Conservation (phyloP, 2,329 filamentous ascomycete species). For the Aquanectria penicillioides region DNA sequence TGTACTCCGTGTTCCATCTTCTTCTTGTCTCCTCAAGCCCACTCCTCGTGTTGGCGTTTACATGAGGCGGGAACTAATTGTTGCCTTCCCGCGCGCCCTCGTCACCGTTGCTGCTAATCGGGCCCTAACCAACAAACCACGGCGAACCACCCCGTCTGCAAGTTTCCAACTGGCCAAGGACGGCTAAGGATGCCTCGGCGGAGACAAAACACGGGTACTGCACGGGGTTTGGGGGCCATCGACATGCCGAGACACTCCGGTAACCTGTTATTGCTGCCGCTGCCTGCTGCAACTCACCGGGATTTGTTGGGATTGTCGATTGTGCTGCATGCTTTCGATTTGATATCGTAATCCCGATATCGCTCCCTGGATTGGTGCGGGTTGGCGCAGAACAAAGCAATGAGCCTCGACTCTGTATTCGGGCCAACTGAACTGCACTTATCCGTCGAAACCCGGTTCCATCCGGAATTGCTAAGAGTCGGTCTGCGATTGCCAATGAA, state of each 20-base stretch:
- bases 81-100: not conserved
- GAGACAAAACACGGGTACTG: slow-evolving; percentile 7
- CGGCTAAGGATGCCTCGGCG: not conserved
- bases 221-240: slow-evolving; percentile 3
- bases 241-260: slow-evolving; percentile 14
- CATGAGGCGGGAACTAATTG: slow-evolving; percentile 15
- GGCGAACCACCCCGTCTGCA: not conserved
- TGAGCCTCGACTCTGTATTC: slow-evolving; percentile 2
- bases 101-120: not conserved
- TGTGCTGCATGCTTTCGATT: not conserved
- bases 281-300: not conserved
- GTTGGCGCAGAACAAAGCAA: slow-evolving; percentile 20
- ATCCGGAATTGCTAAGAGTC: not conserved
- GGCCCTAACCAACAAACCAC: slow-evolving; percentile 5
- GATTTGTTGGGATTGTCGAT: slow-evolving; percentile 9
- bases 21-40: not conserved
- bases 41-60: slow-evolving; percentile 4
- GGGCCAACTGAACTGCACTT: slow-evolving; percentile 11
- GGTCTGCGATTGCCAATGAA: slow-evolving; percentile 7
- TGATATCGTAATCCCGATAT: slow-evolving; percentile 6
- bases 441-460: slow-evolving; percentile 12
- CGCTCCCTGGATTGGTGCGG: slow-evolving; percentile 7
- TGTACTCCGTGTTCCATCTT: too few relatives aligned
- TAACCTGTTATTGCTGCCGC: too few relatives aligned
- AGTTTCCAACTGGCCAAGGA: not conserved